These are phyloP conservation scores for Phalaenopsis equestris DNA, from an alignment of 106 monocot species.

Conservation along the genomic window DNA sequence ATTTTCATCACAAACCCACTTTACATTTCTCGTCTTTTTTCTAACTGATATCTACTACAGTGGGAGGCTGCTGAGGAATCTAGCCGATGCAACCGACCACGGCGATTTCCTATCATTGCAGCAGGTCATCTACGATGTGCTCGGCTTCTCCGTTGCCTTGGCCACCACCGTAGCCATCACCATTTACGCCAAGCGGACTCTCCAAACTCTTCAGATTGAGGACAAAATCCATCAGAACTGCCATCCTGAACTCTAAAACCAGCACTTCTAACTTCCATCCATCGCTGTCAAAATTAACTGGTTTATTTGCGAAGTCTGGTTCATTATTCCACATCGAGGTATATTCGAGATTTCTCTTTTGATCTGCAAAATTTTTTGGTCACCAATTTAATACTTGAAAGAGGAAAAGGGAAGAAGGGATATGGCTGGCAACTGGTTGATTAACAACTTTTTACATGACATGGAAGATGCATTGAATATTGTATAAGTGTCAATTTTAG, in stretches of 20 bases:
- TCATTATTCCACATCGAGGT: too few species aligned
- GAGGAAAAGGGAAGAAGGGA: too few species aligned
- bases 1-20: too few species aligned
- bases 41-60: slow-evolving; percentile 16
- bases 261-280: background rate
- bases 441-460: too few species aligned
- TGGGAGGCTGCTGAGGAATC: slow-evolving; percentile 56
- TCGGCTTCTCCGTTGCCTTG: slow-evolving; percentile 53
- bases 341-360: background rate
- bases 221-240: slow-evolving; percentile 46
- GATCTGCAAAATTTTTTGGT: background rate
- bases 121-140: slow-evolving; percentile 69
- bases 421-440: too few species aligned
- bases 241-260: background rate
- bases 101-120: slow-evolving; percentile 52
- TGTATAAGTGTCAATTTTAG: too few species aligned
- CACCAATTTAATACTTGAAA: too few species aligned
- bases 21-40: too few species aligned
- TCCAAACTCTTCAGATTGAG: slow-evolving; percentile 64
- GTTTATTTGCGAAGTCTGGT: background rate
- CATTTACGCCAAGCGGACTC: slow-evolving; percentile 71
- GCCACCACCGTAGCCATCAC: slow-evolving; percentile 72
- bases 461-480: too few species aligned
- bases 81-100: slow-evolving; percentile 59
- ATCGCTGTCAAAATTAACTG: background rate